A percentile compares a stretch with the other conserved stretches of the same genome.
These are phyloP conservation scores for Fragilariopsis cylindrus DNA, from an alignment of 108 stramenopile species.

Conservation along the genomic window DNA sequence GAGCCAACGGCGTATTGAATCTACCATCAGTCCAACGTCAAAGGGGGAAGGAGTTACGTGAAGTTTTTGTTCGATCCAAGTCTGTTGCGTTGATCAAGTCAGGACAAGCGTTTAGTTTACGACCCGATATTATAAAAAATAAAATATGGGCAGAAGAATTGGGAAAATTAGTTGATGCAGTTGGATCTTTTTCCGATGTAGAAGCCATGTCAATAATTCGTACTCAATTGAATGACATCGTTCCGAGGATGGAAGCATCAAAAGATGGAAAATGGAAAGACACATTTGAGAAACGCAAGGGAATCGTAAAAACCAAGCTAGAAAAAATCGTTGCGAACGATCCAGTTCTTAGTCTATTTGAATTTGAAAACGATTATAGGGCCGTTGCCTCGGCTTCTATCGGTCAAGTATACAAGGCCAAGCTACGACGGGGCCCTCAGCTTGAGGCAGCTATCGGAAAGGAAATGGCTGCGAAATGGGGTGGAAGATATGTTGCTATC, in stretches of 20 bases:
- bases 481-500: constrained; percentile 79
- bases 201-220: constrained; percentile 82
- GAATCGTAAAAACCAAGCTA: constrained; percentile 25
- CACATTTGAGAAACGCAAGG: constrained; percentile 35
- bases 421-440: constrained; percentile 40
- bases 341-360: constrained; percentile 72
- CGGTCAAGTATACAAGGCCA: constrained; percentile 87
- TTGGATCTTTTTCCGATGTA: constrained; percentile 74
- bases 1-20: constrained; percentile 47
- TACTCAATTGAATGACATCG: constrained; percentile 63
- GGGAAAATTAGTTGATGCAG: constrained; percentile 85
- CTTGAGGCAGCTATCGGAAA: constrained; percentile 39
- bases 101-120: constrained; percentile 81
- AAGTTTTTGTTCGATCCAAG: constrained; percentile 60
- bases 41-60: constrained; percentile 72
- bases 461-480: constrained; percentile 65
- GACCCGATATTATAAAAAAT: constrained; percentile 76
- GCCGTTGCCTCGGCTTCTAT: constrained; percentile 89
- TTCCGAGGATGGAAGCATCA: constrained; percentile 42
- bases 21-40: constrained; percentile 58
- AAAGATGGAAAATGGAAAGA: constrained; percentile 18
- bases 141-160: constrained; percentile 83
- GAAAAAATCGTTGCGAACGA: constrained; percentile 63
- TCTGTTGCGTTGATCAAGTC: constrained; percentile 78
- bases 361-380: constrained; percentile 70